A percentile compares a stretch with the other conserved stretches of the same genome.
Evolutionary conservation across 2,329 filamentous ascomycete species (phyloP).

Genomic region (Ophiocordyceps unilateralis): DNA sequence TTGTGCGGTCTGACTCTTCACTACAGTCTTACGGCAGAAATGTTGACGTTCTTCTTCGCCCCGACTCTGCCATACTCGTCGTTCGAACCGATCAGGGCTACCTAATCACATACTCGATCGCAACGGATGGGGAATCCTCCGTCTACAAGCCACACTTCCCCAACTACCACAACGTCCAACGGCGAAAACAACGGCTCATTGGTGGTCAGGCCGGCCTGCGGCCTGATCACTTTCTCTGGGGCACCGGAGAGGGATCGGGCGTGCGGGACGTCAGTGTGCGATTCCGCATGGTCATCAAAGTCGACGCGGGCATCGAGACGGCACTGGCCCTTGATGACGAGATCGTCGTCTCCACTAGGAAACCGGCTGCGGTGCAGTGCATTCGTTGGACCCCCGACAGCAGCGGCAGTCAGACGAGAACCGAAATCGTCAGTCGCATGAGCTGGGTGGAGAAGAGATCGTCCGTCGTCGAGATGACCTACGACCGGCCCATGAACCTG

Average conservation of each 20-base stretch:
- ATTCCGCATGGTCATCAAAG: constrained; percentile 95
- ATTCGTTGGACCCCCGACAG: constrained; percentile 86
- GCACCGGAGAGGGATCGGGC: constrained; percentile 65
- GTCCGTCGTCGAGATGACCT: constrained; percentile 67
- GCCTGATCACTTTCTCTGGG: constrained; percentile 49
- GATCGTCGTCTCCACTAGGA: constrained; percentile 75
- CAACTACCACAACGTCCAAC: constrained; percentile 45
- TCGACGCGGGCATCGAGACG: constrained; percentile 84
- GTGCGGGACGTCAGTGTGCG: constrained; percentile 77
- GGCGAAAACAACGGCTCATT: constrained; percentile 42
- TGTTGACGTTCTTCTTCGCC: constrained; percentile 66
- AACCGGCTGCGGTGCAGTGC: constrained; percentile 88
- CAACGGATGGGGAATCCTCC: constrained; percentile 62
- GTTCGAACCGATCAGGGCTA: constrained; percentile 75
- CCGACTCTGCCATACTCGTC: constrained; percentile 82
- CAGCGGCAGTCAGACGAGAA: constrained; percentile 69
- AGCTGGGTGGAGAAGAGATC: constrained; percentile 66
- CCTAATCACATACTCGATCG: constrained; percentile 85
- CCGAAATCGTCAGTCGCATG: constrained; percentile 79
- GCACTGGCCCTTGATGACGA: constrained; percentile 85
- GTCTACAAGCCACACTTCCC: constrained; percentile 75
- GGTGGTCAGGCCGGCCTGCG: constrained; percentile 35
- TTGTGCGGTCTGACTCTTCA: constrained; percentile 67
- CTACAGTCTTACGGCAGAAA: constrained; percentile 73
- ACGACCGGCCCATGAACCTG: constrained; percentile 92